Percentiles rank a stretch among this genome's conserved stretches.
Conservation (phyloP, 2,329 filamentous ascomycete species). For the Parafenestella ontariensis region DNA sequence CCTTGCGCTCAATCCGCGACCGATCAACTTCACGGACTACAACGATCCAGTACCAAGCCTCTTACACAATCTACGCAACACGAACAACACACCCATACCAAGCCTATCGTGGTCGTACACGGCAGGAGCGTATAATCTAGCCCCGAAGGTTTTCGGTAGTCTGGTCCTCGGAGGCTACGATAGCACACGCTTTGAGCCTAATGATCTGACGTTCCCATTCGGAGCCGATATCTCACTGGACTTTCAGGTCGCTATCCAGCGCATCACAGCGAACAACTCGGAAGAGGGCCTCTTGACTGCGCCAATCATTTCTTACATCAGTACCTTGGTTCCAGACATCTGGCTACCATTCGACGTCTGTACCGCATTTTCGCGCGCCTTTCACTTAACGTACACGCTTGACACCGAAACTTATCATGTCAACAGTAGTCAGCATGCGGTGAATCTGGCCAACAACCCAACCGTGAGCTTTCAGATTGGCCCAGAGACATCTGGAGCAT, state of each 20-base stretch:
- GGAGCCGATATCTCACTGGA: slow-evolving; percentile 34
- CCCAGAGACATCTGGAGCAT: slow-evolving; percentile 28
- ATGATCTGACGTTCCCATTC: slow-evolving; percentile 35
- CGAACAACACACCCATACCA: slow-evolving; percentile 38
- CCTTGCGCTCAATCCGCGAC: slow-evolving; percentile 47
- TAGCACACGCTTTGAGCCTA: slow-evolving; percentile 35
- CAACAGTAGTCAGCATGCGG: slow-evolving; percentile 44
- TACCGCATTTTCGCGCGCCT: slow-evolving; percentile 44
- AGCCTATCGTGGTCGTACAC: slow-evolving; percentile 51
- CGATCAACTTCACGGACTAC: slow-evolving; percentile 50
- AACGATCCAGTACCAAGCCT: slow-evolving; percentile 41
- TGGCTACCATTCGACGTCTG: slow-evolving; percentile 50
- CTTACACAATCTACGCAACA: slow-evolving; percentile 36
- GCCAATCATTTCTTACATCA: slow-evolving; percentile 43
- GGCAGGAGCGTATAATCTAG: slow-evolving; percentile 46
- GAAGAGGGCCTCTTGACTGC: slow-evolving; percentile 25
- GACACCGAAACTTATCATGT: slow-evolving; percentile 46
- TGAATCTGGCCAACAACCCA: slow-evolving; percentile 41
- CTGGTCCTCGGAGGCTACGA: slow-evolving; percentile 52
- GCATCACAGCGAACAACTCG: slow-evolving; percentile 26
- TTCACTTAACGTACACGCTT: slow-evolving; percentile 48
- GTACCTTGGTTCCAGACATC: slow-evolving; percentile 49
- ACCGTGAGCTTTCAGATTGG: slow-evolving; percentile 42
- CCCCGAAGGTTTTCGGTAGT: slow-evolving; percentile 37
- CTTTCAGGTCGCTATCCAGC: slow-evolving; percentile 35